A percentile compares a stretch with the other conserved stretches of the same genome.
phyloP scores from a whole-genome alignment of 140 eudicot genomes.

The Stevia rebaudiana region DNA sequence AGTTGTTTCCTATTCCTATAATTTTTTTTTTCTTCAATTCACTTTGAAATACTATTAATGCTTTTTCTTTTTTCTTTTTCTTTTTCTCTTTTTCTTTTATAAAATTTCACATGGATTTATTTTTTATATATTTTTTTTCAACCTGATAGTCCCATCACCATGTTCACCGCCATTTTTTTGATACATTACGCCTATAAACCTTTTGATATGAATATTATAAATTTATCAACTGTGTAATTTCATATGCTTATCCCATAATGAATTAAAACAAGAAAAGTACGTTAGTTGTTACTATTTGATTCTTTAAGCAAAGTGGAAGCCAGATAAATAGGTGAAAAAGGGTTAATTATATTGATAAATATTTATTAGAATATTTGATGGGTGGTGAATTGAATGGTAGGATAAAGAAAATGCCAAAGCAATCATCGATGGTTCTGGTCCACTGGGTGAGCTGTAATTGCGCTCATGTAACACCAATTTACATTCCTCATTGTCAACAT shows the following conservation, averaged over 20 bases:
- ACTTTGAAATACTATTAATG: conserved; percentile 13
- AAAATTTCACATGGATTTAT: conserved; percentile 19
- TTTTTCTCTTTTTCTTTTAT: conserved; percentile 14
- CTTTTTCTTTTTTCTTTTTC: conserved; percentile 10
- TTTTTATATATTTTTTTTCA: neutral
- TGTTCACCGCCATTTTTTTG: neutral
- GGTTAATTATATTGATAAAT: neutral
- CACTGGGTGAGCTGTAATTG: conserved; percentile 31
- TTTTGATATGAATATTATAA: no score
- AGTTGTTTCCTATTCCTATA: conserved; percentile 31
- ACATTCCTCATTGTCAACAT: conserved; percentile 22
- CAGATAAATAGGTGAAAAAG: neutral
- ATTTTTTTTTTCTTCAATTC: neutral
- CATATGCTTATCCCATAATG: no score
- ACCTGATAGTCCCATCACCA: neutral
- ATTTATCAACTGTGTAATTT: no score
- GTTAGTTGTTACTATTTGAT: neutral
- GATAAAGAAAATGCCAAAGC: conserved; percentile 33
- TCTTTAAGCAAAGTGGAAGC: conserved; percentile 4
- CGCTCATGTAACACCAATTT: conserved; percentile 21
- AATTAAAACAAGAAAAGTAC: neutral
- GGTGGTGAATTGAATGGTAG: conserved; percentile 28
- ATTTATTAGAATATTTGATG: conserved; percentile 18
- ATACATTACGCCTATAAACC: no score
- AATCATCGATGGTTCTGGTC: conserved; percentile 16